Conservation (phyloP, 1,284 basidiomycete genomes). For the Tranzscheliella williamsii region DNA sequence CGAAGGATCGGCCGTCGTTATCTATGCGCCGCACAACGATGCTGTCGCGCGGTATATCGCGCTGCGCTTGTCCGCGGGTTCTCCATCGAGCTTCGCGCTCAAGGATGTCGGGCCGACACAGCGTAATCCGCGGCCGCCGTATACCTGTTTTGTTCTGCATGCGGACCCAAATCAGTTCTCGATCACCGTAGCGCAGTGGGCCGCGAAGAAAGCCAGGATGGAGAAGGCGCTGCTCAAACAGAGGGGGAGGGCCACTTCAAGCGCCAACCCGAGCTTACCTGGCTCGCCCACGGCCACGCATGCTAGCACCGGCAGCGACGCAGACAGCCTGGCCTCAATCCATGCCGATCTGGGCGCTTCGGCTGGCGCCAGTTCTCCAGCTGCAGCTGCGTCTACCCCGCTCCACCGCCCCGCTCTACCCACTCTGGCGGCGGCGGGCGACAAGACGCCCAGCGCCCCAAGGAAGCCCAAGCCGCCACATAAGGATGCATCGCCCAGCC, state of each 20-base stretch:
- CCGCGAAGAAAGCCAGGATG: slow-evolving; percentile 35
- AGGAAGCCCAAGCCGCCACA: slow-evolving; percentile 7
- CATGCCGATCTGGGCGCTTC: too few relatives aligned
- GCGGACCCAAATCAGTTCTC: slow-evolving; percentile 33
- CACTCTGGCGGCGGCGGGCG: too few relatives aligned
- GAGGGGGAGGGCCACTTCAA: background rate
- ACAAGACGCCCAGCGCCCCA: slow-evolving; percentile 21
- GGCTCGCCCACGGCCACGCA: too few relatives aligned
- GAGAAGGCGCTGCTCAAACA: slow-evolving; percentile 24
- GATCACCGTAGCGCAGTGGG: slow-evolving; percentile 39
- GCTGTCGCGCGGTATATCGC: slow-evolving; percentile 31
- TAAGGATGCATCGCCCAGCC: slow-evolving; percentile 1
- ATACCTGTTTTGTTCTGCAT: slow-evolving; percentile 42
- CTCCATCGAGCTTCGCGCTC: slow-evolving; percentile 34
- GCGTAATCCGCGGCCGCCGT: slow-evolving; percentile 23
- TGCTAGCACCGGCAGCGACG: too few relatives aligned
- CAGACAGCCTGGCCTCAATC: too few relatives aligned
- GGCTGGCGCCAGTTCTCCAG: too few relatives aligned
- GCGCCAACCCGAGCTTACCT: background rate
- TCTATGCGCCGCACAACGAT: slow-evolving; percentile 37
- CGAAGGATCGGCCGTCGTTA: slow-evolving; percentile 35
- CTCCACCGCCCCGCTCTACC: too few relatives aligned
- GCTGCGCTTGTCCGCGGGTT: slow-evolving; percentile 28
- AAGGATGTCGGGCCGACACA: slow-evolving; percentile 21
- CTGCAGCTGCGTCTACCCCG: too few relatives aligned